Evolutionary conservation across 2,329 filamentous ascomycete genomes (phyloP).

Genomic region (Meredithiella fracta): DNA sequence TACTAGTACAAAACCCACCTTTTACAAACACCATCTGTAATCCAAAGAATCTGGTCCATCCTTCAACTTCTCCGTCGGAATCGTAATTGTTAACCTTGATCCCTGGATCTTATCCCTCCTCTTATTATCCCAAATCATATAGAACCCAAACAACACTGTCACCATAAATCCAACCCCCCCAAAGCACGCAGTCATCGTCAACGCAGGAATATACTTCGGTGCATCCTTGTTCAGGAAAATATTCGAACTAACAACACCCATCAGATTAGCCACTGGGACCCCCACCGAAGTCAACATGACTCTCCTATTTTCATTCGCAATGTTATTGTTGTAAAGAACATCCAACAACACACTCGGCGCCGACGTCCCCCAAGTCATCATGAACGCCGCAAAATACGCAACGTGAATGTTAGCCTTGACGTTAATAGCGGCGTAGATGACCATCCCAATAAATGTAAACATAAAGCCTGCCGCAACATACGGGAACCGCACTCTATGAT

Average conservation of each 20-base stretch:
- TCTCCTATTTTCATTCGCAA: conserved; percentile 58
- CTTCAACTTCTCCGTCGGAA: conserved; percentile 32
- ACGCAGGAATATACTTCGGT: conserved; percentile 48
- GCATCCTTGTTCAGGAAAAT: conserved; percentile 49
- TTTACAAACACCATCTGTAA: conserved; percentile 34
- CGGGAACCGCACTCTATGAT: conserved; percentile 48
- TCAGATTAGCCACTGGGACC: conserved; percentile 60
- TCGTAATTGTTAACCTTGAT: conserved; percentile 29
- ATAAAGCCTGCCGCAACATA: conserved; percentile 60
- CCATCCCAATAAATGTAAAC: conserved; percentile 61
- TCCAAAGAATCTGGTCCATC: conserved; percentile 31
- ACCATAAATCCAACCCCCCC: conserved; percentile 42
- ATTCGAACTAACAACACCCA: conserved; percentile 54
- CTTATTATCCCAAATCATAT: conserved; percentile 41
- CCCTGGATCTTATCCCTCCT: conserved; percentile 36
- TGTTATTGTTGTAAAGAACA: conserved; percentile 64
- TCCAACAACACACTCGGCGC: conserved; percentile 55
- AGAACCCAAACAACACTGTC: conserved; percentile 37
- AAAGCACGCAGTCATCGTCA: conserved; percentile 49
- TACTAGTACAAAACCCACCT: no score
- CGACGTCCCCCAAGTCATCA: conserved; percentile 69
- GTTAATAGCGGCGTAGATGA: conserved; percentile 59
- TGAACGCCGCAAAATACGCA: conserved; percentile 61
- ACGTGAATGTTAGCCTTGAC: conserved; percentile 43
- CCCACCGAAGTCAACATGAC: conserved; percentile 54